These are phyloP conservation scores for Mycena alexandri DNA, from an alignment of 768 basidiomycete species.

Conservation along the genomic window DNA sequence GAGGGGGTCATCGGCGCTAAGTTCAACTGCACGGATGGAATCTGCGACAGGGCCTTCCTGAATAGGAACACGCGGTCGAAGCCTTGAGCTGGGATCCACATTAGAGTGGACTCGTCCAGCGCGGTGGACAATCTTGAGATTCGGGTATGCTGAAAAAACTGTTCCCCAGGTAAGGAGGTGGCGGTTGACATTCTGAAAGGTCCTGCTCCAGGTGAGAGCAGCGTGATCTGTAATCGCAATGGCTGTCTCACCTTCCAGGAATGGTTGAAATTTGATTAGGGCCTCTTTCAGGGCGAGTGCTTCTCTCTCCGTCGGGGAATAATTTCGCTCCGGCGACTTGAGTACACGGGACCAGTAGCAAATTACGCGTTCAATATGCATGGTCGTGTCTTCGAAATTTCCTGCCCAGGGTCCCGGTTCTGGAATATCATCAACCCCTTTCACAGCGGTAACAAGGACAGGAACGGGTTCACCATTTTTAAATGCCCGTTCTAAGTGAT, in stretches of 20 bases:
- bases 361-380: conserved; percentile 48
- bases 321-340: conserved; percentile 50
- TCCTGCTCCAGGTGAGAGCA: conserved; percentile 52
- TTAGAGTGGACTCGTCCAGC: conserved; percentile 55
- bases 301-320: conserved; percentile 55
- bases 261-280: conserved; percentile 52
- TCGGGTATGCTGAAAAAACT: conserved; percentile 52
- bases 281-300: conserved; percentile 54
- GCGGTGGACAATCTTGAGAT: conserved; percentile 52
- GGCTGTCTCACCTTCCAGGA: conserved; percentile 50
- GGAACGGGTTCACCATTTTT: conserved; percentile 2
- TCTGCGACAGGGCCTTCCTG: conserved; percentile 21
- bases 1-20: too few species aligned
- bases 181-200: conserved; percentile 54
- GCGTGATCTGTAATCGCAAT: conserved; percentile 48
- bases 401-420: not conserved
- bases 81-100: conserved; percentile 53
- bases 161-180: conserved; percentile 52
- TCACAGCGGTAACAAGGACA: not conserved
- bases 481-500: not conserved
- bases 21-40: too few species aligned
- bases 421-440: conserved; percentile 6
- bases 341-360: conserved; percentile 48
- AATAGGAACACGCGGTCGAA: conserved; percentile 41
- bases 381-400: conserved; percentile 46